phyloP scores from a whole-genome alignment of 306 rosid genomes.

The Acacia melanoxylon region DNA sequence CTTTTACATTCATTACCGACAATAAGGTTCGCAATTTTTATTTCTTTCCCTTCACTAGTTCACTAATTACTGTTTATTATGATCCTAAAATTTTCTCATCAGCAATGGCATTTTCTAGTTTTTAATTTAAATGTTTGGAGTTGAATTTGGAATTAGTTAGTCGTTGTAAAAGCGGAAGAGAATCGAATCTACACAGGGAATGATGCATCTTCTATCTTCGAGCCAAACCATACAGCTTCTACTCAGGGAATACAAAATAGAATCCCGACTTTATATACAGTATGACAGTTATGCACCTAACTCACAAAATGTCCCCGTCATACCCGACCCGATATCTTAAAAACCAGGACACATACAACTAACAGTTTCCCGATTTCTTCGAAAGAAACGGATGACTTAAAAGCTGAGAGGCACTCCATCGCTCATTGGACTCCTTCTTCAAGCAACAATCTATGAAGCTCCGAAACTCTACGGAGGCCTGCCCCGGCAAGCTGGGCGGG shows the following conservation, averaged over 20 bases:
- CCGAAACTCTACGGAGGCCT: conserved; percentile 56
- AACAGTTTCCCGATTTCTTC: not conserved
- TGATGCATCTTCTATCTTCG: too few relatives aligned
- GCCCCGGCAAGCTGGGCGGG: conserved; percentile 67
- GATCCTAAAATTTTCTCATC: too few relatives aligned
- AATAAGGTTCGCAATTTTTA: too few relatives aligned
- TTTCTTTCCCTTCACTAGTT: too few relatives aligned
- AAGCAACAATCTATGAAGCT: conserved; percentile 70
- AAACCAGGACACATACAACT: not conserved
- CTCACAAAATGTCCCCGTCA: not conserved
- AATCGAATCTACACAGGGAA: conserved; percentile 8
- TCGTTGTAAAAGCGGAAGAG: not conserved
- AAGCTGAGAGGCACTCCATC: conserved; percentile 76
- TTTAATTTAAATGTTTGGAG: too few relatives aligned
- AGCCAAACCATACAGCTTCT: too few relatives aligned
- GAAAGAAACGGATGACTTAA: conserved; percentile 68
- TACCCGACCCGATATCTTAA: not conserved
- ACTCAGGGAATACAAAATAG: not conserved
- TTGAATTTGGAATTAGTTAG: not conserved
- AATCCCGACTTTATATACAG: conserved; percentile 27
- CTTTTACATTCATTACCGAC: too few relatives aligned
- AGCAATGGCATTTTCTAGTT: too few relatives aligned
- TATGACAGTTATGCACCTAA: not conserved
- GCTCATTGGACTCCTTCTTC: conserved; percentile 74
- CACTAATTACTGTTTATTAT: too few relatives aligned